phyloP scores from a whole-genome alignment of 805 yeast genomes.

The Metschnikowia shivogae region DNA sequence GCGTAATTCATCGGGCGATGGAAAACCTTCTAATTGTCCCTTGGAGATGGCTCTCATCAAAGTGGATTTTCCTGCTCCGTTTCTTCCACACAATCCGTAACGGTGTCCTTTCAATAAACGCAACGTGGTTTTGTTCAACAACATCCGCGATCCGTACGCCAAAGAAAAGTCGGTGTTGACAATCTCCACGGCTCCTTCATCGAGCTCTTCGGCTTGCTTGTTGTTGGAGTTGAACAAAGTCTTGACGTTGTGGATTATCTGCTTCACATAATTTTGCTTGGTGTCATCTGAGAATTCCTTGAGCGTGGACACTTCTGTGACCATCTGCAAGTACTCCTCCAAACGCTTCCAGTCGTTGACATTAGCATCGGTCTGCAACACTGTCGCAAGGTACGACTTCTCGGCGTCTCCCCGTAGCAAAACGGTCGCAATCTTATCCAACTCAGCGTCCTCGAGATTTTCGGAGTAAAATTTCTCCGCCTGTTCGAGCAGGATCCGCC shows the following conservation, averaged over 20 bases:
- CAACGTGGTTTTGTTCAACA: constrained; percentile 85
- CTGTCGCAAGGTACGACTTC: constrained; percentile 43
- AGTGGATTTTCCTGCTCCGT: constrained; percentile 98
- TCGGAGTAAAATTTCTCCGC: constrained; percentile 43
- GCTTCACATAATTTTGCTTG: constrained; percentile 36
- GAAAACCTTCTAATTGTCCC: constrained; percentile 97
- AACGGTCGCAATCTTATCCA: constrained; percentile 26
- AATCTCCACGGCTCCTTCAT: constrained; percentile 81
- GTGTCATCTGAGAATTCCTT: constrained; percentile 18
- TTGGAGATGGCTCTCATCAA: constrained; percentile 94
- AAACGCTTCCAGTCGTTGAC: constrained; percentile 48
- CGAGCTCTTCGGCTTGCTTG: constrained; percentile 49
- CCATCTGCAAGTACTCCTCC: constrained; percentile 46
- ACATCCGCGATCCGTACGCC: constrained; percentile 97
- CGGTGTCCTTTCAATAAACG: constrained; percentile 91
- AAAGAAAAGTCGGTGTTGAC: constrained; percentile 93
- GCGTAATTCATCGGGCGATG: constrained; percentile 76
- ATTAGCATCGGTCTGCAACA: constrained; percentile 40
- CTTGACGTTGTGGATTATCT: constrained; percentile 47
- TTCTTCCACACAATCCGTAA: constrained; percentile 96
- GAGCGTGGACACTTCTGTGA: constrained; percentile 13
- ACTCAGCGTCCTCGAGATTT: constrained; percentile 13
- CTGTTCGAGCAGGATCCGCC: constrained; percentile 57
- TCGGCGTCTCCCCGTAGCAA: constrained; percentile 24
- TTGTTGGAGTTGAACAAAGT: constrained; percentile 45